Evolutionary conservation across 2,329 filamentous ascomycete genomes (phyloP).

Genomic region (Acephala macrosclerotiorum): DNA sequence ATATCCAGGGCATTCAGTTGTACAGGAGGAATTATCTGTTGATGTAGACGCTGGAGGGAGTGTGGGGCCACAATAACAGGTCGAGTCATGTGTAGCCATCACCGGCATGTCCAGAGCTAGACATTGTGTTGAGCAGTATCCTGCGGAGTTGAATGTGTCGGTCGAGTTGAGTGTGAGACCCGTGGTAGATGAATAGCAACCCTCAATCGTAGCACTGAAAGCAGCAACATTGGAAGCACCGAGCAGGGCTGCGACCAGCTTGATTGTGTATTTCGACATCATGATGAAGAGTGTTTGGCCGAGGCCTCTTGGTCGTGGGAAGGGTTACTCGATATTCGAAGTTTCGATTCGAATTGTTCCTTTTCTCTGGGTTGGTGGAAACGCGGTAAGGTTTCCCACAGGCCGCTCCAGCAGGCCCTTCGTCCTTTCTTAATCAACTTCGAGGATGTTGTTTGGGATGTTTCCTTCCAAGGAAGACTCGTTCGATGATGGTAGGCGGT

Average conservation of each 20-base stretch:
- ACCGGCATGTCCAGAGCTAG: conserved; percentile 27
- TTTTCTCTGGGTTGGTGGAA: not conserved
- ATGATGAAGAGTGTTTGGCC: conserved; percentile 34
- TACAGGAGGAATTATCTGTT: conserved; percentile 35
- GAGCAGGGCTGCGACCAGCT: conserved; percentile 27
- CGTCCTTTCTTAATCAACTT: conserved; percentile 2
- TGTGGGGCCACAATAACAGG: conserved; percentile 43
- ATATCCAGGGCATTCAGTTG: conserved; percentile 40
- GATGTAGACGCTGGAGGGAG: conserved; percentile 35
- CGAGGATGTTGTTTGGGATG: not conserved
- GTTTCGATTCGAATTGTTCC: conserved; percentile 14
- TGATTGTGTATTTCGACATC: conserved; percentile 35
- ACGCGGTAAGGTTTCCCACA: conserved; percentile 7
- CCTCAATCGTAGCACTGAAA: conserved; percentile 20
- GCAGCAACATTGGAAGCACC: conserved; percentile 30
- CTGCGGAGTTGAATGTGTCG: conserved; percentile 40
- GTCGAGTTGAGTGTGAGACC: conserved; percentile 38
- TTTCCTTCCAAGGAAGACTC: not conserved
- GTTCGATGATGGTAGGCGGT: conserved; percentile 19
- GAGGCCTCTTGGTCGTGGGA: conserved; percentile 30
- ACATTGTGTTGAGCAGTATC: conserved; percentile 38
- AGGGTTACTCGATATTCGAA: conserved; percentile 18
- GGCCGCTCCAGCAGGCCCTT: conserved; percentile 16
- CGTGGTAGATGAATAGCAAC: conserved; percentile 39
- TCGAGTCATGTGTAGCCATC: conserved; percentile 37